phyloP scores from a whole-genome alignment of 1,284 basidiomycete species.

The Tetrapyrgos nigripes region DNA sequence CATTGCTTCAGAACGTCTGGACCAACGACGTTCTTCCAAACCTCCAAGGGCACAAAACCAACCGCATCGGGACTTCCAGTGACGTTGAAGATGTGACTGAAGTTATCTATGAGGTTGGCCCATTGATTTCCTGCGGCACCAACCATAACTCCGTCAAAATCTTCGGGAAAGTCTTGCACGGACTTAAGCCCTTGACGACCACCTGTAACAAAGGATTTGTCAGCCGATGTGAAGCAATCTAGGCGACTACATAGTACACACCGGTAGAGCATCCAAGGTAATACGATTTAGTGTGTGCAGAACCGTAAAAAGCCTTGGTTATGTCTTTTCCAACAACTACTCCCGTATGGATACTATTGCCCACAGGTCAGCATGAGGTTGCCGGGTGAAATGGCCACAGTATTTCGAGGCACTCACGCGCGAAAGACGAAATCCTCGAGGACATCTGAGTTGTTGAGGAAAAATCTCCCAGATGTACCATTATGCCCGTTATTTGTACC shows the following conservation, averaged over 20 bases:
- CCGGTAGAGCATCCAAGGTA: too few species aligned
- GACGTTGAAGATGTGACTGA: conserved; percentile 1
- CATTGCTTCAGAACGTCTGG: conserved; percentile 29
- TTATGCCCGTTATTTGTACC: conserved; percentile 17
- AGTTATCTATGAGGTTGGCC: conserved; percentile 15
- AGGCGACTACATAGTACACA: conserved; percentile 24
- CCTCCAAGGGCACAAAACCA: conserved; percentile 11
- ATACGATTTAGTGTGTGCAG: conserved; percentile 1
- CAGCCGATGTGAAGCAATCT: conserved; percentile 27
- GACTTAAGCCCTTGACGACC: conserved; percentile 24
- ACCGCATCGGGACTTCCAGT: conserved; percentile 3
- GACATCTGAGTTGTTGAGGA: conserved; percentile 11
- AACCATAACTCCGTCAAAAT: conserved; percentile 27
- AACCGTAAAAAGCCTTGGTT: conserved; percentile 18
- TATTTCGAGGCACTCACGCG: too few species aligned
- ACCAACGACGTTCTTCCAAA: conserved; percentile 13
- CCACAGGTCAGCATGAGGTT: conserved; percentile 5
- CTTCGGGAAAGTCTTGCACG: conserved; percentile 22
- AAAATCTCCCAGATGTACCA: conserved; percentile 11
- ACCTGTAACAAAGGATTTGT: conserved; percentile 23
- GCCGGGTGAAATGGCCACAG: too few species aligned
- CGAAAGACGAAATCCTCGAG: conserved; percentile 14
- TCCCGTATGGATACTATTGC: conserved; percentile 13
- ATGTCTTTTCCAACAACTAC: conserved; percentile 23
- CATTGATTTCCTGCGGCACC: conserved; percentile 21